Percentiles rank a stretch among this genome's conserved stretches.
These are phyloP conservation scores for Trametes villosa DNA, from an alignment of 768 basidiomycete genomes.

Conservation along the genomic window DNA sequence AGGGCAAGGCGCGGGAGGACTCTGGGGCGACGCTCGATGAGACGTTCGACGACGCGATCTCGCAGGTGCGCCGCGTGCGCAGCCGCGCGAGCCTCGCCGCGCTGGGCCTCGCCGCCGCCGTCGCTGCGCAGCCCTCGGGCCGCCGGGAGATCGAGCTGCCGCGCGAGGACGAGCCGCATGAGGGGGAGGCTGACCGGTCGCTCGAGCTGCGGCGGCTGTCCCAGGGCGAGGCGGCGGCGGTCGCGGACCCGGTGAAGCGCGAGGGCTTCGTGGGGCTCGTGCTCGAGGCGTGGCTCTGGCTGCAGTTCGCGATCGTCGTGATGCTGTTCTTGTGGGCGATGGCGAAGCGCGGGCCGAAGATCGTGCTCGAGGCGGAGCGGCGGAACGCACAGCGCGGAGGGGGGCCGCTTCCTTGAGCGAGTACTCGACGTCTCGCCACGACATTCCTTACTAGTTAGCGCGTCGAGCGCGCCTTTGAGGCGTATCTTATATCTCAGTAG, in stretches of 20 bases:
- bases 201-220: slow-evolving; percentile 13
- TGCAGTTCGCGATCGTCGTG: slow-evolving; percentile 78
- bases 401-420: background rate
- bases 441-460: background rate
- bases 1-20: background rate
- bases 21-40: slow-evolving; percentile 26
- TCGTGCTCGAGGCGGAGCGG: slow-evolving; percentile 55
- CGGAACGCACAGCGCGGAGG: slow-evolving; percentile 16
- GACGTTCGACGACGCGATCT: slow-evolving; percentile 29
- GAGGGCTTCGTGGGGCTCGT: slow-evolving; percentile 48
- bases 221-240: slow-evolving; percentile 4
- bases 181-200: slow-evolving; percentile 16
- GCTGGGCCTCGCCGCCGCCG: background rate
- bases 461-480: background rate
- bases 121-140: background rate
- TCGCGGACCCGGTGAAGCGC: slow-evolving; percentile 17
- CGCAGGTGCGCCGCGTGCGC: slow-evolving; percentile 25
- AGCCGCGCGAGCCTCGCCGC: slow-evolving; percentile 13
- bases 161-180: background rate
- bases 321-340: slow-evolving; percentile 81
- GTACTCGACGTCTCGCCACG: too few relatives aligned
- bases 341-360: slow-evolving; percentile 76
- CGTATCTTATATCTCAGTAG: background rate
- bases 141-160: too few relatives aligned
- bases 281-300: slow-evolving; percentile 82